phyloP scores from a whole-genome alignment of 768 basidiomycete genomes.

The Terana coerulea region DNA sequence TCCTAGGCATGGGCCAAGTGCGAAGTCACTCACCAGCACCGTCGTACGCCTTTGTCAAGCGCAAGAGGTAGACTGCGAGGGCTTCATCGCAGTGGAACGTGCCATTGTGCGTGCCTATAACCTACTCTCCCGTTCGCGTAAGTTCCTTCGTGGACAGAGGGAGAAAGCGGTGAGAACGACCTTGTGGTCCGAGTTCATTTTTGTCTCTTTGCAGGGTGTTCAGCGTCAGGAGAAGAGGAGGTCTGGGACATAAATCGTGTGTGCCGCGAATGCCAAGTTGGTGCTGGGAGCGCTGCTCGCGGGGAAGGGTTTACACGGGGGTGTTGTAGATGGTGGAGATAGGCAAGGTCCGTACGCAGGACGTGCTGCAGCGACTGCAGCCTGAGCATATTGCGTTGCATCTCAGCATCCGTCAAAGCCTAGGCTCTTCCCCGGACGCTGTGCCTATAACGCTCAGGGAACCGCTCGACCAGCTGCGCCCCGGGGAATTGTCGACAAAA shows the following conservation, averaged over 20 bases:
- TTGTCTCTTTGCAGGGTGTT: constrained; percentile 35
- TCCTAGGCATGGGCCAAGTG: constrained; percentile 1
- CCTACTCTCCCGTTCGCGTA: constrained; percentile 33
- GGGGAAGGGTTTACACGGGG: neutral
- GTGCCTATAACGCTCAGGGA: too few species aligned
- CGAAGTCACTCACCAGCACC: constrained; percentile 54
- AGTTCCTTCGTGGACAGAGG: neutral
- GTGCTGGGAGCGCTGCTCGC: too few species aligned
- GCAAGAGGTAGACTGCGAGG: constrained; percentile 86
- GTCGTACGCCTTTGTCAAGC: constrained; percentile 69
- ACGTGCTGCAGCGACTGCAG: neutral
- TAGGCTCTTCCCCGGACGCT: too few species aligned
- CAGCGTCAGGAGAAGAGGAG: constrained; percentile 1
- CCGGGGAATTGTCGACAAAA: too few species aligned
- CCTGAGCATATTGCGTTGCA: too few species aligned
- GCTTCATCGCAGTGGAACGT: constrained; percentile 98
- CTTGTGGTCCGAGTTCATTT: constrained; percentile 41
- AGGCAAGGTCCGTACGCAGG: neutral
- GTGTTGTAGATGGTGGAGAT: neutral
- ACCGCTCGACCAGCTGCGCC: too few species aligned
- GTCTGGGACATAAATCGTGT: constrained; percentile 17
- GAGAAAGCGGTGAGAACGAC: constrained; percentile 9
- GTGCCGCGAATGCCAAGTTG: neutral
- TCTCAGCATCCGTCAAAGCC: too few species aligned
- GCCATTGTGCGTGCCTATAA: constrained; percentile 92